Evolutionary conservation across 2,329 filamentous ascomycete genomes (phyloP).

Genomic region (Aspergillus sp.): DNA sequence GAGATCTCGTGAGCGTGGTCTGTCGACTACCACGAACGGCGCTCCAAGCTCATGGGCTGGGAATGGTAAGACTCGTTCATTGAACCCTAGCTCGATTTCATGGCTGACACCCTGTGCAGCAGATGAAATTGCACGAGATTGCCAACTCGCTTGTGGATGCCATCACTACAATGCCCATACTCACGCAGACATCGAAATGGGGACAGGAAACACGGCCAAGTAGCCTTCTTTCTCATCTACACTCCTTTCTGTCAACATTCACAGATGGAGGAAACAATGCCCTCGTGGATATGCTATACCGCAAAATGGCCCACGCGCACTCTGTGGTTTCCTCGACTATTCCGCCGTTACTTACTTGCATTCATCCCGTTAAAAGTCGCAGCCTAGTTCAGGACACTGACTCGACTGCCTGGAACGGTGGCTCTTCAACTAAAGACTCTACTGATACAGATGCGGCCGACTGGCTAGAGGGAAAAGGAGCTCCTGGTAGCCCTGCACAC

Average conservation of each 20-base stretch:
- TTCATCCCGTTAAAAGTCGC: too few relatives aligned
- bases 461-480: too few relatives aligned
- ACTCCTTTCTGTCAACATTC: constrained; percentile 24
- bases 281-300: constrained; percentile 22
- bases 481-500: too few relatives aligned
- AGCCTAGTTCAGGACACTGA: too few relatives aligned
- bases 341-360: not conserved
- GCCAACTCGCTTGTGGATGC: constrained; percentile 27
- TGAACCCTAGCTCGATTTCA: too few relatives aligned
- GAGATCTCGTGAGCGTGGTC: constrained; percentile 47
- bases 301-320: constrained; percentile 25
- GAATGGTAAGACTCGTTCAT: constrained; percentile 29
- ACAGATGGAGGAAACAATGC: constrained; percentile 22
- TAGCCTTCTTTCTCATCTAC: constrained; percentile 20
- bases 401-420: too few relatives aligned
- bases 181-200: constrained; percentile 14
- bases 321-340: constrained; percentile 5
- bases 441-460: too few relatives aligned
- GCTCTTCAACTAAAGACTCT: too few relatives aligned
- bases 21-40: constrained; percentile 47
- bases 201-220: constrained; percentile 22
- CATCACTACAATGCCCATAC: constrained; percentile 18
- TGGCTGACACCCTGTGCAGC: constrained; percentile 19
- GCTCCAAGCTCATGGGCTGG: constrained; percentile 52
- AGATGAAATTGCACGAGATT: constrained; percentile 28